Evolutionary conservation across 225 moss, liverwort and hornwort genomes (phyloP).

Genomic region (Polytrichum formosum): DNA sequence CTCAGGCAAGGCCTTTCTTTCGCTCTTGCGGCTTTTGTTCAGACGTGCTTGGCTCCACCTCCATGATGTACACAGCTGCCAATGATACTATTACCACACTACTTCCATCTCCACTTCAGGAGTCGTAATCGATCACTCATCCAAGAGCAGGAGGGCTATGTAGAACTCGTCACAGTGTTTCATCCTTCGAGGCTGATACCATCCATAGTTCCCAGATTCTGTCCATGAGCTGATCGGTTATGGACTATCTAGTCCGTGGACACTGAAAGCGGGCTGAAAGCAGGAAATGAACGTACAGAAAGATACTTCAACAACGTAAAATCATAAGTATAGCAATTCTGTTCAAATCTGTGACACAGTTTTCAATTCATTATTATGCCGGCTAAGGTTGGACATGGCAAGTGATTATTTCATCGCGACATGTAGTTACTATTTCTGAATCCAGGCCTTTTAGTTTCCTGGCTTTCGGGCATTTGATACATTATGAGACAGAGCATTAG

Average conservation of each 20-base stretch:
- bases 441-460: background rate
- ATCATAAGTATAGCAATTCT: background rate
- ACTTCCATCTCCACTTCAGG: constrained; percentile 23
- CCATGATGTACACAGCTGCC: constrained; percentile 79
- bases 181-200: too few relatives aligned
- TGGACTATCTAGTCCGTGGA: too few relatives aligned
- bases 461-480: background rate
- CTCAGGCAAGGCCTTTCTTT: constrained; percentile 67
- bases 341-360: too few relatives aligned
- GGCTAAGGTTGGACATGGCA: too few relatives aligned
- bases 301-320: constrained; percentile 17
- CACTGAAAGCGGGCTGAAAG: constrained; percentile 1
- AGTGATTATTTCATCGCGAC: too few relatives aligned
- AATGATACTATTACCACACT: constrained; percentile 5
- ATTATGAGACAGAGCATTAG: too few relatives aligned
- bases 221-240: too few relatives aligned
- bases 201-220: too few relatives aligned
- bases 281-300: constrained; percentile 15
- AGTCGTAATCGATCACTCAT: background rate
- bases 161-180: too few relatives aligned
- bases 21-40: constrained; percentile 70
- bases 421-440: too few relatives aligned
- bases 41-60: constrained; percentile 71
- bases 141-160: too few relatives aligned
- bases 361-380: too few relatives aligned